phyloP scores from a whole-genome alignment of 106 monocot species.

The Chionographis japonica region DNA sequence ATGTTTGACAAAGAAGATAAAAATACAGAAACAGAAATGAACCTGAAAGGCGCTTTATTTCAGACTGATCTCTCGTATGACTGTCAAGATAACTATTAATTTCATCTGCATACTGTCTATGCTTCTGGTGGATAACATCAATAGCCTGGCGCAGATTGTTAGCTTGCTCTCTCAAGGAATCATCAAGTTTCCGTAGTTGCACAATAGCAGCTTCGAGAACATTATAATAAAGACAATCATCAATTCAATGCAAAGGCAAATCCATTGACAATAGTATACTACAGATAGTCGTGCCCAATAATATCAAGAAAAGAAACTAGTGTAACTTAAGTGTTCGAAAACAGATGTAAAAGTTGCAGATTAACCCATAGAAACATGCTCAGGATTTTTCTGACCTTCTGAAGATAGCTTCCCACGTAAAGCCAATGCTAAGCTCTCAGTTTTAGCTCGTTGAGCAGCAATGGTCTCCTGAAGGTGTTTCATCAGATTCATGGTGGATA shows the following conservation, averaged over 20 bases:
- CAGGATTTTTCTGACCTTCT: conserved; percentile 51
- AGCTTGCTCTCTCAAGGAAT: conserved; percentile 47
- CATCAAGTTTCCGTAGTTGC: conserved; percentile 62
- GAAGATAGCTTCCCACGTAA: conserved; percentile 45
- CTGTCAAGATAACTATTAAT: conserved; percentile 40
- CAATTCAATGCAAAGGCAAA: background rate
- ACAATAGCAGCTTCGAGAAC: conserved; percentile 43
- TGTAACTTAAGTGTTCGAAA: no score
- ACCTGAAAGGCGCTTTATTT: conserved; percentile 88
- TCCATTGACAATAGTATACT: background rate
- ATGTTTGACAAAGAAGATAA: background rate
- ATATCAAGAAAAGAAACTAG: background rate
- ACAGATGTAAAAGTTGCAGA: background rate
- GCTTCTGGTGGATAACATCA: conserved; percentile 57
- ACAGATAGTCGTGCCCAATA: background rate
- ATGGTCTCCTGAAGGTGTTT: conserved; percentile 61
- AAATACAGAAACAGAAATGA: background rate
- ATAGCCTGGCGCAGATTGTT: conserved; percentile 49
- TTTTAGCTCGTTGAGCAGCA: conserved; percentile 43
- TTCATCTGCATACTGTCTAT: conserved; percentile 59
- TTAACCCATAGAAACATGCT: background rate
- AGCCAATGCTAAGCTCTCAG: conserved; percentile 43
- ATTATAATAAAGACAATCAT: conserved; percentile 13
- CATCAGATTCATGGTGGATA: conserved; percentile 66
- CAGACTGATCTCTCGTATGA: conserved; percentile 53